Evolutionary conservation across 148 eudicot genomes (phyloP).

Genomic region (Chenopodium suecicum): DNA sequence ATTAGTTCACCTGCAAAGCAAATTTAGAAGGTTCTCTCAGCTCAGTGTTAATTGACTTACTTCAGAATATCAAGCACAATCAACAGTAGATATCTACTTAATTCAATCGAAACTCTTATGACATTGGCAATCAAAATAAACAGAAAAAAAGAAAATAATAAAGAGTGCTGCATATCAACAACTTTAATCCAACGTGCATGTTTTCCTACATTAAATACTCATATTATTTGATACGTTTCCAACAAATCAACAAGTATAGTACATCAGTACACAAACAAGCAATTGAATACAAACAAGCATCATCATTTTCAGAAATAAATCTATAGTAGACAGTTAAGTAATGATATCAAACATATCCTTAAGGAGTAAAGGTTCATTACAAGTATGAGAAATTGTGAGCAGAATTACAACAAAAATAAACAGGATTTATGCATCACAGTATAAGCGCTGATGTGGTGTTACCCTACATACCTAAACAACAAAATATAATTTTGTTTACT

Average conservation of each 20-base stretch:
- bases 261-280: not conserved
- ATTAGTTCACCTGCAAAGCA: constrained; percentile 20
- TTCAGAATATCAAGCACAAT: not conserved
- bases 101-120: not conserved
- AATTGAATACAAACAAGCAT: not conserved
- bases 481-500: not conserved
- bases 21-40: not conserved
- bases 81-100: not conserved
- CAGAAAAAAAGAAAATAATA: not conserved
- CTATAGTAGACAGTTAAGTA: too few species aligned
- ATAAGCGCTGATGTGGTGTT: not conserved
- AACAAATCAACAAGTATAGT: not conserved
- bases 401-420: not conserved
- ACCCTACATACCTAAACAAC: not conserved
- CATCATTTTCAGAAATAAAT: not conserved
- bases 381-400: not conserved
- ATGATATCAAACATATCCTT: too few species aligned
- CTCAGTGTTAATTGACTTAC: not conserved
- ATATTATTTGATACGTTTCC: not conserved
- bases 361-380: not conserved
- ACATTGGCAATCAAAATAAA: not conserved
- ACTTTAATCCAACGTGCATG: not conserved
- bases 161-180: not conserved
- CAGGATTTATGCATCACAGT: not conserved
- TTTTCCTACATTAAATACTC: not conserved